A percentile compares a stretch with the other conserved stretches of the same genome.
Conservation (phyloP, 257 asterid genomes). For the Solanum sejunctum region DNA sequence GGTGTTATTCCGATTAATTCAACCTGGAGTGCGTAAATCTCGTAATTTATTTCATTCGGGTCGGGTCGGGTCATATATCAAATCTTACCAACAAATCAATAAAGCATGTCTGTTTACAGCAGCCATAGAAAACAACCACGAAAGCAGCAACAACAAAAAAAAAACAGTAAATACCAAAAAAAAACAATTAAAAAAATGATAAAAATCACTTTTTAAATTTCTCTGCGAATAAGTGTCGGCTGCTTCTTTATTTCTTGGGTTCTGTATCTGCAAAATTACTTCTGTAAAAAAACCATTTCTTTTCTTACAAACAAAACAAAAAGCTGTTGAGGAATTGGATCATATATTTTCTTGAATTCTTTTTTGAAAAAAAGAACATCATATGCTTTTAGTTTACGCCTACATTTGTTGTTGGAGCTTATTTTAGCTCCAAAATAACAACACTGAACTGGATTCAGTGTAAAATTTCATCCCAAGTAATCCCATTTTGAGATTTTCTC, state of each 20-base stretch:
- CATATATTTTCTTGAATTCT: neutral
- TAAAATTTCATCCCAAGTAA: neutral
- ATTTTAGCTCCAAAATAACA: neutral
- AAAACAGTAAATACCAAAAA: neutral
- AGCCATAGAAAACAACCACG: neutral
- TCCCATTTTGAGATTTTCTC: neutral
- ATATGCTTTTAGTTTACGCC: neutral
- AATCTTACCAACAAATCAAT: neutral
- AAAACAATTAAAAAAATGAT: neutral
- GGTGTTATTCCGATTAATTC: neutral
- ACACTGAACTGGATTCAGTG: neutral
- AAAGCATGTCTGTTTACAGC: neutral
- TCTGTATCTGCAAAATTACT: neutral
- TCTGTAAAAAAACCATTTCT: neutral
- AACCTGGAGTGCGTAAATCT: neutral
- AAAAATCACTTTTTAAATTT: neutral
- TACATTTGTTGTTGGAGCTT: neutral
- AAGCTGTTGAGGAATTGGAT: neutral
- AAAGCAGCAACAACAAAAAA: neutral
- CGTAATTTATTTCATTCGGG: neutral
- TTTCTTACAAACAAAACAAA: neutral
- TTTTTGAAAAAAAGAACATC: neutral
- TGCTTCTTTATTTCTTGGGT: constrained; percentile 2
- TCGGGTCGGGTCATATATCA: neutral
- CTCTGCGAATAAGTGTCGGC: constrained; percentile 1